A percentile compares a stretch with the other conserved stretches of the same genome.
These are phyloP conservation scores for Alternaria tenuissima DNA, from an alignment of 2,329 filamentous ascomycete species.

Conservation along the genomic window DNA sequence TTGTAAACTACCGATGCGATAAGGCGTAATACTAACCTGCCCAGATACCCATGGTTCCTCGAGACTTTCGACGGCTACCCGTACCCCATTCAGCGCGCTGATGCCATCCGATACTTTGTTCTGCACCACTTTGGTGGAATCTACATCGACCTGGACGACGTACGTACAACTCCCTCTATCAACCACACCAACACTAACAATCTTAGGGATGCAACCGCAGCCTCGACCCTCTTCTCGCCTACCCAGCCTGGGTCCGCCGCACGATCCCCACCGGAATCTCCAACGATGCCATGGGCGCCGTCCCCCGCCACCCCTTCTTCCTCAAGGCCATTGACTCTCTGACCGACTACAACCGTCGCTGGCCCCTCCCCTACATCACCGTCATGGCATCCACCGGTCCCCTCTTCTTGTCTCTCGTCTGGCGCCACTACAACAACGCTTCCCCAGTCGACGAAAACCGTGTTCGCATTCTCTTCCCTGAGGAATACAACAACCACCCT, in stretches of 20 bases:
- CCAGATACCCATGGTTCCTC: slow-evolving; percentile 76
- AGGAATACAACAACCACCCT: slow-evolving; percentile 71
- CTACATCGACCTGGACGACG: slow-evolving; percentile 81
- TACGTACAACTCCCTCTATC: slow-evolving; percentile 41
- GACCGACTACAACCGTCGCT: slow-evolving; percentile 72
- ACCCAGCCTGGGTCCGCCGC: slow-evolving; percentile 74
- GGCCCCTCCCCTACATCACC: slow-evolving; percentile 76
- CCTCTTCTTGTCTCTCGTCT: slow-evolving; percentile 76
- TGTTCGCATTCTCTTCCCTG: slow-evolving; percentile 72
- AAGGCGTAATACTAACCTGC: slow-evolving; percentile 17
- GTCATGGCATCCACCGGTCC: slow-evolving; percentile 83
- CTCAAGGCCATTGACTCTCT: slow-evolving; percentile 72
- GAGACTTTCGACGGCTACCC: slow-evolving; percentile 76
- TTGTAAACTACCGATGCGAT: background rate
- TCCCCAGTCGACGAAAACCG: slow-evolving; percentile 60
- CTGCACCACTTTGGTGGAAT: slow-evolving; percentile 79
- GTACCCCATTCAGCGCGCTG: slow-evolving; percentile 79
- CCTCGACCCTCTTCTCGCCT: slow-evolving; percentile 72
- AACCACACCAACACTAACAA: slow-evolving; percentile 11
- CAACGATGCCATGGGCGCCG: slow-evolving; percentile 80
- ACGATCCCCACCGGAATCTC: slow-evolving; percentile 80
- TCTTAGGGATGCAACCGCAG: slow-evolving; percentile 70
- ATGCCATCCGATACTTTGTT: slow-evolving; percentile 81
- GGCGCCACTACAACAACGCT: slow-evolving; percentile 74
- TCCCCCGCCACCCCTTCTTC: slow-evolving; percentile 79